Conservation (phyloP, 2,329 filamentous ascomycete genomes). For the Alternaria arborescens region DNA sequence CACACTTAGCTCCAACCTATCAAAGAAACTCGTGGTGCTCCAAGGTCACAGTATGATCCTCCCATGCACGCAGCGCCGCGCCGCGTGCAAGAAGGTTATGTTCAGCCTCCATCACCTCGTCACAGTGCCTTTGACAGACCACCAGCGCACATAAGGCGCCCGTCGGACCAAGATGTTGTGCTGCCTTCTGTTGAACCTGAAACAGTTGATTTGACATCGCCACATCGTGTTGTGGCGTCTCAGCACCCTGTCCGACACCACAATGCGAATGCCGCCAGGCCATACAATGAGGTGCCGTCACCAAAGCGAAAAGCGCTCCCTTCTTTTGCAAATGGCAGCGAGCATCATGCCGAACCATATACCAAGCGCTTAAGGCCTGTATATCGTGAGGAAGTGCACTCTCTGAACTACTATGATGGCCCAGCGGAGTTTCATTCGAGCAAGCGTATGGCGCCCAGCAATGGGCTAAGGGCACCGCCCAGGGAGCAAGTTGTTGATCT, state of each 20-base stretch:
- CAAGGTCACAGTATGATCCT: slow-evolving; percentile 28
- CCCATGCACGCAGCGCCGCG: slow-evolving; percentile 17
- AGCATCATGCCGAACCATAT: slow-evolving; percentile 12
- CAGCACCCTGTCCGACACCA: slow-evolving; percentile 17
- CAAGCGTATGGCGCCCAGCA: slow-evolving; percentile 21
- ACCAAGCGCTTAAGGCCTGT: slow-evolving; percentile 26
- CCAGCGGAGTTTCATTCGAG: slow-evolving; percentile 7
- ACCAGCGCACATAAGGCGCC: slow-evolving; percentile 27
- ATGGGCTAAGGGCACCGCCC: slow-evolving; percentile 19
- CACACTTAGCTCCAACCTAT: slow-evolving; percentile 42
- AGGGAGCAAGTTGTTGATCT: slow-evolving; percentile 33
- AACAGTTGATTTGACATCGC: slow-evolving; percentile 27
- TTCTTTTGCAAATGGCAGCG: slow-evolving; percentile 16
- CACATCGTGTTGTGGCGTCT: slow-evolving; percentile 17
- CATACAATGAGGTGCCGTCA: slow-evolving; percentile 18
- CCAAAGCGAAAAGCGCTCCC: slow-evolving; percentile 32
- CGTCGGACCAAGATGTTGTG: slow-evolving; percentile 44
- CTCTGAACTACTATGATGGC: slow-evolving; percentile 6
- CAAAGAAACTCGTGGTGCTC: slow-evolving; percentile 20
- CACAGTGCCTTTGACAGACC: slow-evolving; percentile 23
- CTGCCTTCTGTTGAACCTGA: slow-evolving; percentile 48
- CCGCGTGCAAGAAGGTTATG: slow-evolving; percentile 23
- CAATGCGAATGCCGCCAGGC: slow-evolving; percentile 11
- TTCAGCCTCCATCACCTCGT: slow-evolving; percentile 23
- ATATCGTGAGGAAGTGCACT: slow-evolving; percentile 18